phyloP scores from a whole-genome alignment of 495 filamentous ascomycete species.

The Aspergillus haitiensis region DNA sequence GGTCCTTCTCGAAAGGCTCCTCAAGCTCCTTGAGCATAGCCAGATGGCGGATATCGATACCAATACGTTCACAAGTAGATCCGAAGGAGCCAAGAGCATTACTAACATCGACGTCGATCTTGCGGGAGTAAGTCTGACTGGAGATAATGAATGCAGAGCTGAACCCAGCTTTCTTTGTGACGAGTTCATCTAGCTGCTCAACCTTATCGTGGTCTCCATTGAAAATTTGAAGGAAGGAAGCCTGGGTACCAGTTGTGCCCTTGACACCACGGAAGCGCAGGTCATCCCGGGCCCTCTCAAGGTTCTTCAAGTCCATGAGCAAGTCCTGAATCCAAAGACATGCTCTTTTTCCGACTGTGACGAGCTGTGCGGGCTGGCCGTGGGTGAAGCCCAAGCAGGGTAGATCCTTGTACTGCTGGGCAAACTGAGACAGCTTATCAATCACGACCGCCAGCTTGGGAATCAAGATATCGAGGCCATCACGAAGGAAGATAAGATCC shows the following conservation, averaged over 20 bases:
- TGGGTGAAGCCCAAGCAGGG: slow-evolving; percentile 79
- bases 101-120: slow-evolving; percentile 78
- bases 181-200: slow-evolving; percentile 67
- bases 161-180: slow-evolving; percentile 87
- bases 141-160: slow-evolving; percentile 67
- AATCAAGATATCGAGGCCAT: slow-evolving; percentile 73
- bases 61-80: slow-evolving; percentile 74
- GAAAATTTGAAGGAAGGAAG: slow-evolving; percentile 83
- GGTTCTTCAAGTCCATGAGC: slow-evolving; percentile 78
- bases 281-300: slow-evolving; percentile 70
- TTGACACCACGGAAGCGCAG: slow-evolving; percentile 83
- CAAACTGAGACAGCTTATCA: slow-evolving; percentile 74
- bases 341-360: slow-evolving; percentile 74
- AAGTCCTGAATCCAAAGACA: slow-evolving; percentile 87
- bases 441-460: slow-evolving; percentile 86
- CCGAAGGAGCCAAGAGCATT: slow-evolving; percentile 83
- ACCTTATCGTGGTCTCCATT: slow-evolving; percentile 75
- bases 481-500: slow-evolving; percentile 79
- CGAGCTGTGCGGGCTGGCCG: slow-evolving; percentile 74
- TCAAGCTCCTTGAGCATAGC: slow-evolving; percentile 80
- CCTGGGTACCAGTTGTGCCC: slow-evolving; percentile 77
- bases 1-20: slow-evolving; percentile 81
- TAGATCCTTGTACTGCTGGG: slow-evolving; percentile 69
- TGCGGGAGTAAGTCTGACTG: slow-evolving; percentile 79
- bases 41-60: slow-evolving; percentile 75